Percentiles rank a stretch among this genome's conserved stretches.
These are phyloP conservation scores for Lactarius quietus DNA, from an alignment of 768 basidiomycete species.

Conservation along the genomic window DNA sequence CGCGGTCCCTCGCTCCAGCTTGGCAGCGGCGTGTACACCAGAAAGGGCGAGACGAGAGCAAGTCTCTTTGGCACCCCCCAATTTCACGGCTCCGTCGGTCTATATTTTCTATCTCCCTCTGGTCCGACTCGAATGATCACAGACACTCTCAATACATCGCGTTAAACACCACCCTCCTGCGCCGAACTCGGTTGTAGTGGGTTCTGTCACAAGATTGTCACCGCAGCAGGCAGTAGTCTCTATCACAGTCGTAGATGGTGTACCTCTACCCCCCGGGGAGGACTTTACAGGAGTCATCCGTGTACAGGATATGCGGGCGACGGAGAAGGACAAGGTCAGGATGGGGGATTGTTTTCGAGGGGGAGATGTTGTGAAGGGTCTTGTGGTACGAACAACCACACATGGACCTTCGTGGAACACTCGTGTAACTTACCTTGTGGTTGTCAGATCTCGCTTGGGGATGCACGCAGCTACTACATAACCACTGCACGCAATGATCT, in stretches of 20 bases:
- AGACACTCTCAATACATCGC: conserved; percentile 63
- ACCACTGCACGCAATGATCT: conserved; percentile 88
- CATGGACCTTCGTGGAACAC: background rate
- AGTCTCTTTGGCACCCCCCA: conserved; percentile 64
- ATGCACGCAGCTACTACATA: conserved; percentile 88
- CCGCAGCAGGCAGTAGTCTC: conserved; percentile 80
- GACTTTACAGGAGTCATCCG: conserved; percentile 90
- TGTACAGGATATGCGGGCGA: conserved; percentile 82
- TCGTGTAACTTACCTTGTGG: background rate
- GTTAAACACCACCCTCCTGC: conserved; percentile 70
- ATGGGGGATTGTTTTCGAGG: conserved; percentile 90
- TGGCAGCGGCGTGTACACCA: conserved; percentile 63
- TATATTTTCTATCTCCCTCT: conserved; percentile 29
- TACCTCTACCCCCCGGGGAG: conserved; percentile 77
- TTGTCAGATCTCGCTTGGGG: conserved; percentile 81
- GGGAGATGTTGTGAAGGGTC: conserved; percentile 83
- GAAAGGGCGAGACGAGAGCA: conserved; percentile 62
- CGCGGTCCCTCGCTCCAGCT: conserved; percentile 53
- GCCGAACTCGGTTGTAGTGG: conserved; percentile 74
- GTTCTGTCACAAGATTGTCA: conserved; percentile 77
- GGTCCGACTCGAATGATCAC: conserved; percentile 26
- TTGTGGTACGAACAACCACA: conserved; percentile 61
- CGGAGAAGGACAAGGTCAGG: conserved; percentile 87
- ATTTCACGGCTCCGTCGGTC: conserved; percentile 65
- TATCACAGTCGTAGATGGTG: conserved; percentile 83